Conservation (phyloP, 2,329 filamentous ascomycete genomes). For the Sordariomycetes sp. region DNA sequence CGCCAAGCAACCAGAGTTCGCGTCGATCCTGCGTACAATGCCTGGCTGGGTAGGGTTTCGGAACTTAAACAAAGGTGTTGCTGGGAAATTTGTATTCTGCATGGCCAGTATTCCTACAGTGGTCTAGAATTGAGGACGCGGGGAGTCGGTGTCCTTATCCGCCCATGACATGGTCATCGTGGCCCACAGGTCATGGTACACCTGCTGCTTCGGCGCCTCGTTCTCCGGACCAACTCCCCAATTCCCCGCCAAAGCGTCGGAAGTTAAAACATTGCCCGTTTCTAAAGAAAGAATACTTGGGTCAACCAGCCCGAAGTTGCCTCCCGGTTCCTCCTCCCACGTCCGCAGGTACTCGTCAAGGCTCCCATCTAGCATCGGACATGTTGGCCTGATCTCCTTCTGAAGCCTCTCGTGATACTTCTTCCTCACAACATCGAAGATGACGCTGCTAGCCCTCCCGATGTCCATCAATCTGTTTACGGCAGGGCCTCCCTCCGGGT, state of each 20-base stretch:
- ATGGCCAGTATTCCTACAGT: background rate
- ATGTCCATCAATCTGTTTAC: conserved; percentile 24
- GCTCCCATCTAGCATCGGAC: conserved; percentile 41
- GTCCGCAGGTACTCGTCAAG: conserved; percentile 31
- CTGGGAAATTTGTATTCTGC: too few relatives aligned
- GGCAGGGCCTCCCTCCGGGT: conserved; percentile 5
- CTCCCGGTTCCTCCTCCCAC: conserved; percentile 28
- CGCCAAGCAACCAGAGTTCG: background rate
- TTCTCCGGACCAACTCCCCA: background rate
- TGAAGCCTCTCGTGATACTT: conserved; percentile 33
- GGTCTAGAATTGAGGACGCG: background rate
- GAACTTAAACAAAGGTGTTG: too few relatives aligned
- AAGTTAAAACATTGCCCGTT: background rate
- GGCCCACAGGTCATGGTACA: conserved; percentile 34
- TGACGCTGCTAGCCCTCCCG: conserved; percentile 31
- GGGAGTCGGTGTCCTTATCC: conserved; percentile 10
- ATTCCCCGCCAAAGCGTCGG: background rate
- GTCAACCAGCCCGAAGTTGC: background rate
- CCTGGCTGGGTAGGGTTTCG: too few relatives aligned
- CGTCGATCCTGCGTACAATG: too few relatives aligned
- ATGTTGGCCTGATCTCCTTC: conserved; percentile 16
- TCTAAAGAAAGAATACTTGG: background rate
- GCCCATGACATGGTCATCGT: conserved; percentile 36
- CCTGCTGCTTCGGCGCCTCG: conserved; percentile 9
- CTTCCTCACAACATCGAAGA: conserved; percentile 31